Conservation (phyloP, 2,329 filamentous ascomycete genomes). For the Xylaria digitata region DNA sequence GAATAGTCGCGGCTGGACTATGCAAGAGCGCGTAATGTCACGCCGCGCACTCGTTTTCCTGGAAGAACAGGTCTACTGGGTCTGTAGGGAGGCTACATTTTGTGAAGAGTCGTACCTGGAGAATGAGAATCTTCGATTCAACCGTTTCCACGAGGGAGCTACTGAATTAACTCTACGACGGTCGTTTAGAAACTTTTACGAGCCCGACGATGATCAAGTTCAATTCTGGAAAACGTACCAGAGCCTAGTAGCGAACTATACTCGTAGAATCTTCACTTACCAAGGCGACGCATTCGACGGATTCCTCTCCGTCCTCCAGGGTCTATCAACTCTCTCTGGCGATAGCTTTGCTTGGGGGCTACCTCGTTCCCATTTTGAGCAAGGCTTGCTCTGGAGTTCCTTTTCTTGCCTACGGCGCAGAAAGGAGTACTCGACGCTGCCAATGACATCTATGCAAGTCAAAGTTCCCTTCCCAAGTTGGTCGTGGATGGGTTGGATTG, state of each 20-base stretch:
- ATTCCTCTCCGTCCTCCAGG: constrained; percentile 14
- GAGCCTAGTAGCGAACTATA: constrained; percentile 11
- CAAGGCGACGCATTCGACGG: constrained; percentile 19
- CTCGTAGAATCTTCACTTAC: constrained; percentile 19
- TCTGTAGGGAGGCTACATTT: constrained; percentile 12
- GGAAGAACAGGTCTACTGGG: constrained; percentile 10
- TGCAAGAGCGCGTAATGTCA: constrained; percentile 12
- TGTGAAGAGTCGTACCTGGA: constrained; percentile 19
- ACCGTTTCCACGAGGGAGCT: constrained; percentile 13
- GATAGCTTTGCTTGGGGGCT: constrained; percentile 9
- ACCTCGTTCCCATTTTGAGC: constrained; percentile 19
- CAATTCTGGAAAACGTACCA: constrained; percentile 11
- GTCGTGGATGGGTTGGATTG: constrained; percentile 27
- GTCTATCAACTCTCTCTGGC: constrained; percentile 10
- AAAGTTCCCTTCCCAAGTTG: constrained; percentile 19
- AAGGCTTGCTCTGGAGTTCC: constrained; percentile 16
- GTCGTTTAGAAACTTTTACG: constrained; percentile 10
- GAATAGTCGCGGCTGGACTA: constrained; percentile 14
- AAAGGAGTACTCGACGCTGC: constrained; percentile 10
- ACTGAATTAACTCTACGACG: constrained; percentile 8
- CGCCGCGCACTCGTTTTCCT: constrained; percentile 9
- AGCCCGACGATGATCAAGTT: constrained; percentile 14
- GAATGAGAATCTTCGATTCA: constrained; percentile 6
- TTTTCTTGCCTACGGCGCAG: constrained; percentile 5
- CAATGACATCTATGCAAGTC: constrained; percentile 14